Conservation (phyloP, 1,284 basidiomycete genomes). For the Irpex sp. region DNA sequence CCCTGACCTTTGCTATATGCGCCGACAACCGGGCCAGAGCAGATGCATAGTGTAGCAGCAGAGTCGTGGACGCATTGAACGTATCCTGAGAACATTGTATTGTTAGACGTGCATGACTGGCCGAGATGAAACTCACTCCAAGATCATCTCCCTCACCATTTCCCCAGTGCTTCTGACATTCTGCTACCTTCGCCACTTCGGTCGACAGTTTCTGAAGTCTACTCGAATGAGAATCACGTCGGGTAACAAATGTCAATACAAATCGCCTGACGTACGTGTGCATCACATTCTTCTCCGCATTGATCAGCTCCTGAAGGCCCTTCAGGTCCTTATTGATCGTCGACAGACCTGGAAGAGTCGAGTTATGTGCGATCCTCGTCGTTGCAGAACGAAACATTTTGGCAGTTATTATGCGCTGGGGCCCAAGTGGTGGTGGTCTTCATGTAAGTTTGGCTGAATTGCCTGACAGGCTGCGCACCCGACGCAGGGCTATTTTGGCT, state of each 20-base stretch:
- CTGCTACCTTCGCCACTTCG: constrained; percentile 71
- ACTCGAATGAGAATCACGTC: constrained; percentile 8
- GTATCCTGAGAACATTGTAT: constrained; percentile 54
- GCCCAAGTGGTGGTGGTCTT: not conserved
- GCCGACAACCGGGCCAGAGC: constrained; percentile 72
- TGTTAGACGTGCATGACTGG: not conserved
- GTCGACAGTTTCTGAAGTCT: constrained; percentile 64
- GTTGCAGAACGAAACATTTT: constrained; percentile 73
- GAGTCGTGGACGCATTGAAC: constrained; percentile 65
- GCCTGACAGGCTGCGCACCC: not conserved
- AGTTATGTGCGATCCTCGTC: constrained; percentile 81
- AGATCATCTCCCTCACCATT: constrained; percentile 87
- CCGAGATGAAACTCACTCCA: constrained; percentile 44
- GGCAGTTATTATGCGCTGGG: not conserved
- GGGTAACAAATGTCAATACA: not conserved
- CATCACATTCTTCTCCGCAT: constrained; percentile 82
- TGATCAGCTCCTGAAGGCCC: constrained; percentile 85
- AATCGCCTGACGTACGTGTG: constrained; percentile 48
- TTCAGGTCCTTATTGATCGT: constrained; percentile 71
- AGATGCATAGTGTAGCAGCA: constrained; percentile 69
- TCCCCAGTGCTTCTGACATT: constrained; percentile 78
- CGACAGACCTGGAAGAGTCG: constrained; percentile 70
- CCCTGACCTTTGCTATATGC: constrained; percentile 74
- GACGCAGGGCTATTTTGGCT: not conserved
- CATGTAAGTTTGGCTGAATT: not conserved